Percentiles rank a stretch among this genome's conserved stretches.
Evolutionary conservation across 2,329 filamentous ascomycete genomes (phyloP).

Genomic region (Arthrobotrys entomopaga): DNA sequence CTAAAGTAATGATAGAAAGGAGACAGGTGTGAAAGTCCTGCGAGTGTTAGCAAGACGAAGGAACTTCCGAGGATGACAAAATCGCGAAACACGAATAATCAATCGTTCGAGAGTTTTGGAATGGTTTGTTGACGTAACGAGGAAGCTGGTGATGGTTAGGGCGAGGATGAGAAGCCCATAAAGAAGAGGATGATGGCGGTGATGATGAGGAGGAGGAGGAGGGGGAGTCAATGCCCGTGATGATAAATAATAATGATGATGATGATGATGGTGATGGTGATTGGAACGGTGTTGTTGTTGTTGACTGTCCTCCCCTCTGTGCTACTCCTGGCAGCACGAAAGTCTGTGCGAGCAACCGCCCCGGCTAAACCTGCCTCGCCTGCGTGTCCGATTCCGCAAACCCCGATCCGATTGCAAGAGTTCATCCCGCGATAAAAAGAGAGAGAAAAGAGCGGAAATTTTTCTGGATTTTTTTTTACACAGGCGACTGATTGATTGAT

Average conservation of each 20-base stretch:
- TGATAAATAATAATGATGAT: background rate
- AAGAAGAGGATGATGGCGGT: background rate
- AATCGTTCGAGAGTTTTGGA: background rate
- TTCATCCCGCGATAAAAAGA: constrained; percentile 20
- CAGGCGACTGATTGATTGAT: too few relatives aligned
- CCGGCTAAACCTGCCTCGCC: constrained; percentile 37
- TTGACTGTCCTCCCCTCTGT: too few relatives aligned
- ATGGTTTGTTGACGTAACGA: too few relatives aligned
- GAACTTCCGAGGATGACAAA: constrained; percentile 22
- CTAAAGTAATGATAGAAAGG: background rate
- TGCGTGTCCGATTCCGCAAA: constrained; percentile 17
- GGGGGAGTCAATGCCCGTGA: background rate
- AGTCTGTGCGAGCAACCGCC: too few relatives aligned
- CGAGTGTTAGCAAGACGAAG: constrained; percentile 17
- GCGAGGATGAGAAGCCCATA: background rate
- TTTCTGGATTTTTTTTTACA: too few relatives aligned
- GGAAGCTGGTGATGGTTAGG: too few relatives aligned
- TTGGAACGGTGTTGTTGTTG: background rate
- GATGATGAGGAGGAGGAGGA: background rate
- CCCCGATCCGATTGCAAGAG: constrained; percentile 5
- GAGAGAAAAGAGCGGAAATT: background rate
- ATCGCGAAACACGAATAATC: background rate
- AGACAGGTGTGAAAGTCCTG: constrained; percentile 16
- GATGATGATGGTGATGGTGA: constrained; percentile 1
- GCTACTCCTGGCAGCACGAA: too few relatives aligned